A percentile compares a stretch with the other conserved stretches of the same genome.
phyloP scores from a whole-genome alignment of 345 rosid genomes.

The Heritiera littoralis region DNA sequence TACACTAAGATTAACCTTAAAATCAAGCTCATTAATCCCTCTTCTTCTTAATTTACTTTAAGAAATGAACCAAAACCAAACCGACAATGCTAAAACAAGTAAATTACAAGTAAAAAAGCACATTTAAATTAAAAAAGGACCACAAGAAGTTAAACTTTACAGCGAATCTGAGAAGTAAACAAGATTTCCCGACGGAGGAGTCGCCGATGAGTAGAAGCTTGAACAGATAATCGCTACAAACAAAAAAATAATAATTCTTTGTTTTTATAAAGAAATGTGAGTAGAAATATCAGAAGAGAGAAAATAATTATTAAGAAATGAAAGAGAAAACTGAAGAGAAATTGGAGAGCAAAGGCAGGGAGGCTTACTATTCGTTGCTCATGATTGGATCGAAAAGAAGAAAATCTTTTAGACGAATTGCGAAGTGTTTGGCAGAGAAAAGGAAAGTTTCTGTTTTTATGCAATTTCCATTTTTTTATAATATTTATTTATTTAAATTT shows the following conservation, averaged over 20 bases:
- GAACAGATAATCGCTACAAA: slow-evolving; percentile 66
- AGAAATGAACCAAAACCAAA: neutral
- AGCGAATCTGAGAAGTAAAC: slow-evolving; percentile 78
- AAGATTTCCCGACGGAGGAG: slow-evolving; percentile 83
- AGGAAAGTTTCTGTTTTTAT: slow-evolving; percentile 16
- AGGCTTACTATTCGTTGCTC: slow-evolving; percentile 60
- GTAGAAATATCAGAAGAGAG: slow-evolving; percentile 7
- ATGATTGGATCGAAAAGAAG: slow-evolving; percentile 31
- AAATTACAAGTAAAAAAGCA: neutral
- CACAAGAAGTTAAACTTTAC: slow-evolving; percentile 37
- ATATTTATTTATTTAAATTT: neutral
- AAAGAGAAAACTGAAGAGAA: neutral
- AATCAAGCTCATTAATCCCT: neutral
- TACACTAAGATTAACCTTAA: neutral
- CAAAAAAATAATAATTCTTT: neutral
- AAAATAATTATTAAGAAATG: neutral
- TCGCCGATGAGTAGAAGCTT: slow-evolving; percentile 82
- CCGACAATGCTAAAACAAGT: neutral
- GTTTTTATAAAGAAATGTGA: neutral
- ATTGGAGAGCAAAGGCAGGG: neutral
- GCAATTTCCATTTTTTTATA: no score
- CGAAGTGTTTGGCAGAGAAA: neutral
- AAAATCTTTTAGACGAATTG: neutral
- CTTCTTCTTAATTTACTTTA: neutral
- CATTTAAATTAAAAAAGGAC: neutral